Percentiles rank a stretch among this genome's conserved stretches.
Conservation (phyloP, 1,139 yeast genomes). For the Starmera stellimalicola region DNA sequence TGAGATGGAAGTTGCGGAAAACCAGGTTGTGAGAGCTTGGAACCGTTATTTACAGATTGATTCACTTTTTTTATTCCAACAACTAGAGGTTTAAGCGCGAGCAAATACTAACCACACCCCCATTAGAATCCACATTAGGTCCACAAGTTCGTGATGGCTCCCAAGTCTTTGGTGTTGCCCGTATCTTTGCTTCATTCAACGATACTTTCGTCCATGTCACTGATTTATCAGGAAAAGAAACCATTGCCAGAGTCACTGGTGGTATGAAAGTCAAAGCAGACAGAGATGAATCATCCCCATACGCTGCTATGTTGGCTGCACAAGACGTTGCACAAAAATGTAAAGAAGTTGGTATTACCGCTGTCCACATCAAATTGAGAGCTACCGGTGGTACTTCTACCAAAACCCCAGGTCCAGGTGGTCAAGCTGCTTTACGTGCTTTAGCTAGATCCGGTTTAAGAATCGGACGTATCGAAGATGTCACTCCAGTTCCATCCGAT, state of each 20-base stretch:
- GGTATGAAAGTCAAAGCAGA: slow-evolving; percentile 99
- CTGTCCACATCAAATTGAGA: slow-evolving; percentile 99
- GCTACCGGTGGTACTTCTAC: slow-evolving; percentile 99
- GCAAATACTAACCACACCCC: not conserved
- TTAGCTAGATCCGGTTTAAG: slow-evolving; percentile 99
- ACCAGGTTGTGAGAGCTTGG: too few relatives aligned
- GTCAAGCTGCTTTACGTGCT: slow-evolving; percentile 99
- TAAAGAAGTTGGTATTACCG: slow-evolving; percentile 99
- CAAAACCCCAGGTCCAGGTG: slow-evolving; percentile 99
- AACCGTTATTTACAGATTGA: too few relatives aligned
- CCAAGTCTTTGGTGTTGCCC: slow-evolving; percentile 99
- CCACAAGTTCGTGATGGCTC: slow-evolving; percentile 91
- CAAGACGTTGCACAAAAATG: slow-evolving; percentile 99
- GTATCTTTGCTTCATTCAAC: slow-evolving; percentile 99
- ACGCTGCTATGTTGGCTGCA: slow-evolving; percentile 99
- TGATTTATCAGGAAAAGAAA: slow-evolving; percentile 99
- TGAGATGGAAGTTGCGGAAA: too few relatives aligned
- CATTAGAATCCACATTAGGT: slow-evolving; percentile 41
- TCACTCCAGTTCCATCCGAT: slow-evolving; percentile 99
- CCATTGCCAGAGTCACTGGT: slow-evolving; percentile 99
- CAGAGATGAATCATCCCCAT: slow-evolving; percentile 99
- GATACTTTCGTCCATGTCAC: slow-evolving; percentile 99
- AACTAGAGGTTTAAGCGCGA: too few relatives aligned
- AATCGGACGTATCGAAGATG: slow-evolving; percentile 99
- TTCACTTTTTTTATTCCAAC: too few relatives aligned